Evolutionary conservation across 1,139 yeast genomes (phyloP), one percentile per base, ranked within the genome.

Genomic region (Geotrichum siamense): DNA sequence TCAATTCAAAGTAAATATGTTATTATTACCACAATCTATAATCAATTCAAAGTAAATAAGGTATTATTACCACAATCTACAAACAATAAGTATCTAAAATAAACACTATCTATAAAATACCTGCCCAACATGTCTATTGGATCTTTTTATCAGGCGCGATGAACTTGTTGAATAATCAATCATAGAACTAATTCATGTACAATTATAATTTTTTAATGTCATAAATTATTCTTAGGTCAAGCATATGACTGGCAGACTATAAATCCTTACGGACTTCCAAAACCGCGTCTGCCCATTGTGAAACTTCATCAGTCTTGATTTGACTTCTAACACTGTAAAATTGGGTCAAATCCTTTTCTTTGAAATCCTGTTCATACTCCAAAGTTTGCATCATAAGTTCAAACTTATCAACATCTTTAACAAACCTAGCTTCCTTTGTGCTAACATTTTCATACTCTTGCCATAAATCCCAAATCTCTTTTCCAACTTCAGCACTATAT

Each of bases 391-490:
- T 76, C 53, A 89, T 70, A 78, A 91, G 79, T 66, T 91, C 98
- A 58, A 78, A 85, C 71, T 91, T 91, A 64, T 91, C 98, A 48
- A 91, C 78, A 62, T 91, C 97, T 64, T 91, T 91, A 48, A 87
- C 95, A 56, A 84, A 85, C 46, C 81, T 72, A 4, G 97, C 96
- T 62, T 91, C 98, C 20, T 76, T 64, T 39, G 82, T 75, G 53
- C 89, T 71, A 53, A 84, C 79, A 56, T 82, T 79, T 65, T 91
- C 98, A 63, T 91, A 91, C 63, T 89, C 96, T 48, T 79, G 68
- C 96, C 97, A 91, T 51, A 81, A 72, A 37, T 78, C 81, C 53
- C 74, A 64, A 47, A 91, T 71, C 52, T 84, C 91, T 23, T 67
- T 58, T 6, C 94, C 79, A 32, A 83, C 86, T 12, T 54, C 59